Evolutionary conservation across 2,329 filamentous ascomycete species (phyloP).

Genomic region (Aspergillus sclerotialis): DNA sequence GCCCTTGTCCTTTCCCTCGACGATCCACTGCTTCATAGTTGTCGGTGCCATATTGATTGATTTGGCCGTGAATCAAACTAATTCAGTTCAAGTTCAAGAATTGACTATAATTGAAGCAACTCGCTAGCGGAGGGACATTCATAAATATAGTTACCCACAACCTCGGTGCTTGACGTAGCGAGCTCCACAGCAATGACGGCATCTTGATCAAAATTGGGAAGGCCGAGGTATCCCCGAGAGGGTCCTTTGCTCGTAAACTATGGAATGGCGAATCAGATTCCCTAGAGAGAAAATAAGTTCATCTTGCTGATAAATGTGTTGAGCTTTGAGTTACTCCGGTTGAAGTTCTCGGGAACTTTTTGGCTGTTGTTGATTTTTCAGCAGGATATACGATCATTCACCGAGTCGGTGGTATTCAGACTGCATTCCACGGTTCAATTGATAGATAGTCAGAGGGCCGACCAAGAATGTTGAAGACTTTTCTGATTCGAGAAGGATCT

Average conservation of each 20-base stretch:
- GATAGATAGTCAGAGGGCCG: too few relatives aligned
- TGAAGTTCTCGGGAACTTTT: background rate
- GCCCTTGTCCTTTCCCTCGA: conserved; percentile 43
- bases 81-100: background rate
- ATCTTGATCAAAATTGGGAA: background rate
- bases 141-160: conserved; percentile 3
- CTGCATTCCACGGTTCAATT: too few relatives aligned
- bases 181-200: background rate
- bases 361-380: background rate
- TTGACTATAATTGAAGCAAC: background rate
- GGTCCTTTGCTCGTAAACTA: background rate
- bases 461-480: too few relatives aligned
- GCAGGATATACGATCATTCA: too few relatives aligned
- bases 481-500: too few relatives aligned
- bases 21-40: conserved; percentile 50
- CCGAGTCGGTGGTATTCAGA: too few relatives aligned
- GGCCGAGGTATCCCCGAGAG: background rate
- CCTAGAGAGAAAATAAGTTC: background rate
- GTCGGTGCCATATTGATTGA: conserved; percentile 30
- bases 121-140: background rate
- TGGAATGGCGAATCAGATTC: background rate
- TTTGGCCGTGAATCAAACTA: background rate
- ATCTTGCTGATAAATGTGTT: conserved; percentile 7
- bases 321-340: background rate
- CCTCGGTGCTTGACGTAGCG: conserved; percentile 5